A percentile compares a stretch with the other conserved stretches of the same genome.
Evolutionary conservation across 176 grass and related monocot genomes (phyloP).

Genomic region (Triticum timopheevii): DNA sequence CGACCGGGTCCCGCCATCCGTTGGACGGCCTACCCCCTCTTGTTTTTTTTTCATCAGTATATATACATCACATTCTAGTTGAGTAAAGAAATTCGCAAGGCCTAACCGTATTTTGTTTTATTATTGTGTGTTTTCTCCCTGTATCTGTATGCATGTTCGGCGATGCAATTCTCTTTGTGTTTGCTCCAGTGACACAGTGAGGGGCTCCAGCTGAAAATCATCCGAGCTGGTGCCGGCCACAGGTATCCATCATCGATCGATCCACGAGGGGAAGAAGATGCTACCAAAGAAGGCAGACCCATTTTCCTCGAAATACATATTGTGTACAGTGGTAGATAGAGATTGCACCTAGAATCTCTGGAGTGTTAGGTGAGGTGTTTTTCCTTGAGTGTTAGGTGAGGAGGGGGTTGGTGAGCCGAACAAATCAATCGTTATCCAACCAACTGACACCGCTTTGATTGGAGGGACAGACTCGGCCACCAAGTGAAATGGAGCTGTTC

Average conservation of each 20-base stretch:
- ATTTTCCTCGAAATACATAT: neutral
- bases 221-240: neutral
- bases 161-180: neutral
- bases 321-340: neutral
- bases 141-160: neutral
- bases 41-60: neutral
- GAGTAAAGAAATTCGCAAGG: neutral
- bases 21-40: neutral
- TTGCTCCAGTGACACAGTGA: neutral
- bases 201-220: neutral
- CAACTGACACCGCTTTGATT: too few species aligned
- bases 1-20: neutral
- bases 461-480: too few species aligned
- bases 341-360: neutral
- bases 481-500: too few species aligned
- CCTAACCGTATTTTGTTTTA: neutral
- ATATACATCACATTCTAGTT: neutral
- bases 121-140: neutral
- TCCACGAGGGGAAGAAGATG: neutral
- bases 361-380: neutral
- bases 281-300: neutral
- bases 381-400: too few species aligned
- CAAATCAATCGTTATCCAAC: neutral
- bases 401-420: neutral
- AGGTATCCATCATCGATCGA: neutral